Base-by-base conservation (phyloP, 768 basidiomycete genomes). In the Boletus reticulatus region DNA sequence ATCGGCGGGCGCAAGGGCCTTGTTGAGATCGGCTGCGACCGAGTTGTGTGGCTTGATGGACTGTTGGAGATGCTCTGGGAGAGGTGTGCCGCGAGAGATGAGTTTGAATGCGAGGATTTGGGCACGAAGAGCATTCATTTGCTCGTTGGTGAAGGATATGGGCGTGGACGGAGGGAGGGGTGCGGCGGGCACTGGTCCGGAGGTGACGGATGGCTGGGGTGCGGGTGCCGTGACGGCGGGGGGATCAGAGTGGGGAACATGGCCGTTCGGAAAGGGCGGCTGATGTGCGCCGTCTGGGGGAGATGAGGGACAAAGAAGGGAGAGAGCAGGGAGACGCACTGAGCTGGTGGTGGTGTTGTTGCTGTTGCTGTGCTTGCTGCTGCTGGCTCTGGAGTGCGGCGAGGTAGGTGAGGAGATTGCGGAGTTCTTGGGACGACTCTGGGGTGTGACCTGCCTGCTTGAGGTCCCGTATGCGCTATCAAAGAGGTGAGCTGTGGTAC, bases 31-130 rank as follows among this genome's bases (percentile, higher is more conserved):
- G 16, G 78, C 74, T 11, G 83, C 77, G 52, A 83, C 81, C 27
- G 77, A 78, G 62, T 83, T 86, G 47, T 84, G 81, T 12, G 84
- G 78, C 19, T 82, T 83, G 43, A 92, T 83, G 13, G 87, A 84
- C 52, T 86, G 83, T 57, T 87, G 88, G 29, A 94, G 63, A 57
- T 79, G 67, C 13, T 89, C 84, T 14, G 90, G 87, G 41, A 91
- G 78, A 16, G 88, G 83, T 9, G 84, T 67, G 20, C 85, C 84
- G 22, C 85, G 80, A 16, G 76, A 76, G 61, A 94, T 76, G 58
- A 84, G 78, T 65, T 87, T 90, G 75, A 87, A 93, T 4, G 92
- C 91, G 47, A 86, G 81, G 16, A 94, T 92, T 62, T 94, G 92
- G 0, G 88, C 84, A 14, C 88, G 82, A n/a, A 94, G 79, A 11